Conservation (phyloP, 2,329 filamentous ascomycete genomes). For the Beauveria medogensis region DNA sequence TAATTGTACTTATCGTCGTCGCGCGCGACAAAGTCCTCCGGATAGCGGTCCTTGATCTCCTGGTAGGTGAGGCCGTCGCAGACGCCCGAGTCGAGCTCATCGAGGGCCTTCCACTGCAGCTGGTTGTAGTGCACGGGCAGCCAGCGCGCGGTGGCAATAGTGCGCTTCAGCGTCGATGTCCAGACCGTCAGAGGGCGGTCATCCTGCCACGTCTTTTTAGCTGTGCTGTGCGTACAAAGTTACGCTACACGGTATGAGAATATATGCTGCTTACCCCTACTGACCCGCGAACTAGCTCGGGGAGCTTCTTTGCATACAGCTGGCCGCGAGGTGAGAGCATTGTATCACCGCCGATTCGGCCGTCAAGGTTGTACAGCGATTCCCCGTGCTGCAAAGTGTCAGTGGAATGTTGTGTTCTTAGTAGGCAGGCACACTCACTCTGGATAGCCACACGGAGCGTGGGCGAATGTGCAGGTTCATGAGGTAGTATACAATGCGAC, state of each 20-base stretch:
- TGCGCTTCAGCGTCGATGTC: slow-evolving; percentile 63
- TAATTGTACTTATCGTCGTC: slow-evolving; percentile 99
- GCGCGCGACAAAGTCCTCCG: slow-evolving; percentile 88
- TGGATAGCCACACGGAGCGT: slow-evolving; percentile 90
- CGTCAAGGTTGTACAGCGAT: slow-evolving; percentile 82
- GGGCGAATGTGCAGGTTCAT: slow-evolving; percentile 98
- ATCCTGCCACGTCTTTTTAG: slow-evolving; percentile 31
- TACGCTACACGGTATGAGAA: slow-evolving; percentile 19
- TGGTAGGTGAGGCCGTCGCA: slow-evolving; percentile 96
- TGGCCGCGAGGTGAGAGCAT: slow-evolving; percentile 79
- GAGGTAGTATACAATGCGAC: slow-evolving; percentile 92
- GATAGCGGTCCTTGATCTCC: slow-evolving; percentile 84
- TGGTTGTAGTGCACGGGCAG: slow-evolving; percentile 80
- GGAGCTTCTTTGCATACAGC: slow-evolving; percentile 77
- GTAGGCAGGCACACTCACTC: slow-evolving; percentile 46
- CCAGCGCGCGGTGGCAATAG: slow-evolving; percentile 83
- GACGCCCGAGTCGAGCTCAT: slow-evolving; percentile 92
- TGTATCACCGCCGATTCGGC: slow-evolving; percentile 88
- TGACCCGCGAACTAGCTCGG: slow-evolving; percentile 75
- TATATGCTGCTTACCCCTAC: slow-evolving; percentile 58
- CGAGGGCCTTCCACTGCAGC: slow-evolving; percentile 95
- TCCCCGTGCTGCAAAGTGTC: slow-evolving; percentile 66
- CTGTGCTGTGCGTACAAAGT: neutral
- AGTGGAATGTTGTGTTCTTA: neutral
- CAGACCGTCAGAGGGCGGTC: slow-evolving; percentile 54